phyloP scores from a whole-genome alignment of 2,329 filamentous ascomycete species.

The Colletotrichum tofieldiae region DNA sequence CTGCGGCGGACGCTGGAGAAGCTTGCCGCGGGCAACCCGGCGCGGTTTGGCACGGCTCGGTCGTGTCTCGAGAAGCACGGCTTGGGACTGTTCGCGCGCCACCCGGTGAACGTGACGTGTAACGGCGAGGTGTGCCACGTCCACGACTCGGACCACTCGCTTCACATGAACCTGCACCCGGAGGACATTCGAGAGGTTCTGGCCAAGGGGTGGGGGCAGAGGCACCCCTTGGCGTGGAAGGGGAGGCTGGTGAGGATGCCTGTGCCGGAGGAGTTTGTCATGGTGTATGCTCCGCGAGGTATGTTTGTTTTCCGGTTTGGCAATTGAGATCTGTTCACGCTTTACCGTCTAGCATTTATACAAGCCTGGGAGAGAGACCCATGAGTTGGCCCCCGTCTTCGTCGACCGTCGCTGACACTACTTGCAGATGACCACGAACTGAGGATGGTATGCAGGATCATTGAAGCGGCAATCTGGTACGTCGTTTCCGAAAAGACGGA shows the following conservation, averaged over 20 bases:
- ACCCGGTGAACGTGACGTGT: constrained; percentile 78
- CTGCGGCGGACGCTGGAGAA: constrained; percentile 68
- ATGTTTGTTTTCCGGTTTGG: constrained; percentile 2
- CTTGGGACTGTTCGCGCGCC: constrained; percentile 79
- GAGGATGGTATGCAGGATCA: constrained; percentile 76
- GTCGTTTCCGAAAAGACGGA: constrained; percentile 64
- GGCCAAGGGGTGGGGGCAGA: constrained; percentile 84
- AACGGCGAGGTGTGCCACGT: constrained; percentile 88
- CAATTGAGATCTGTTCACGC: neutral
- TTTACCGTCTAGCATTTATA: neutral
- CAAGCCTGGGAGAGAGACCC: neutral
- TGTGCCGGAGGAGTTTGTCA: constrained; percentile 82
- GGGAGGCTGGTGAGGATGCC: constrained; percentile 75
- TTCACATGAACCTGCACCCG: constrained; percentile 87
- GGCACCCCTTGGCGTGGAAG: constrained; percentile 77
- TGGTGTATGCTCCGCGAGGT: constrained; percentile 85
- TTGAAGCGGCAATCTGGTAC: constrained; percentile 83
- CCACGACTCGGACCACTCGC: constrained; percentile 81
- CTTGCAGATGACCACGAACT: constrained; percentile 74
- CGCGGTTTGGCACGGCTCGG: constrained; percentile 72
- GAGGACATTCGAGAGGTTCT: constrained; percentile 82
- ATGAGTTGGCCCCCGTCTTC: neutral
- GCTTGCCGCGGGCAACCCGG: constrained; percentile 63
- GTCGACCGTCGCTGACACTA: constrained; percentile 21
- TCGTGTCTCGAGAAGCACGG: constrained; percentile 89